Evolutionary conservation across 1,284 basidiomycete species (phyloP), one percentile per base, ranked within the genome.

Genomic region (Naganishia albida): DNA sequence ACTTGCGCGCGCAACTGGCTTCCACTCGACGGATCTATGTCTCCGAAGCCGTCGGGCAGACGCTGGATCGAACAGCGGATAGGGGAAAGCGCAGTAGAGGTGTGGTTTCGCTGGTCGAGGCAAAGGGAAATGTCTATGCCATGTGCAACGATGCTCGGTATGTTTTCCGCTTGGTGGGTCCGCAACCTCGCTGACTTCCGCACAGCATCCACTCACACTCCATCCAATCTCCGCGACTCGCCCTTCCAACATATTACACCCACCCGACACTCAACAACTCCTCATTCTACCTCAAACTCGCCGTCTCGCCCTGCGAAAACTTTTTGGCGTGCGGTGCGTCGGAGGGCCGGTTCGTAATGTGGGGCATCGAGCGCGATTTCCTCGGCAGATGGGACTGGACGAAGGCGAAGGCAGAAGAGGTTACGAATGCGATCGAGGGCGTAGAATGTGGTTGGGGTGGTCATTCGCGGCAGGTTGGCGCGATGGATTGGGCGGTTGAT

Each of bases 401-500:
- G 30, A 25, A 52, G 43, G 8, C 62, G 39, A 34, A 20, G 18
- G 53, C n/a, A 26, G 39, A 1, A 12, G 43, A 8, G 13, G 49
- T 20, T 30, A 55, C 26, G 34, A 26, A 50, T 18, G 57, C 28
- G 7, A 25, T 60, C 4, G 28, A 49, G 44, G 57, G 46, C 3
- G 38, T 72, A 57, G 70, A 48, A 62, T 66, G 42, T 63, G 66
- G n/a, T 49, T 69, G 25, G 67, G 70, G 46, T 13, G 50, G 64
- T 7, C 67, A 68, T 63, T 20, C 34, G 51, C 67, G 73, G 7
- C 75, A 79, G 63, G 73, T 78, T 0, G 69, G 72, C 10, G 75
- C 77, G 1, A 71, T 79, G 0, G 78, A 78, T 67, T 77, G 76
- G 75, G 78, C 73, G 7, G 71, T 73, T 49, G 77, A 78, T 63